A percentile compares a stretch with the other conserved stretches of the same genome.
Evolutionary conservation across 495 filamentous ascomycete genomes (phyloP).

Genomic region (Cryomyces minteri): DNA sequence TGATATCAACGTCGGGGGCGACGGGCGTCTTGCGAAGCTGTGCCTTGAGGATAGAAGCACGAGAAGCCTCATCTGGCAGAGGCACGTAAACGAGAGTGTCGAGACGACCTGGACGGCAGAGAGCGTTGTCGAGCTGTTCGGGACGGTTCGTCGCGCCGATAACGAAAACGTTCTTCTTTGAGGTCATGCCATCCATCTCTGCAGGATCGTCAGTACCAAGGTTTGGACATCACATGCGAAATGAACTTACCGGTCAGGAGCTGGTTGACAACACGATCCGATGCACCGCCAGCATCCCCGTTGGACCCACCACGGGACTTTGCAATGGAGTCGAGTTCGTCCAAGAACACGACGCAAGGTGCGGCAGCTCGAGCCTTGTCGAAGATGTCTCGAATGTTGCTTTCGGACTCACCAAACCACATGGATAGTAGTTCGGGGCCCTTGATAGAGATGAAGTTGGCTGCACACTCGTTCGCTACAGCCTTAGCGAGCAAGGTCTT

Average conservation of each 20-base stretch:
- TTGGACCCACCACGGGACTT: conserved; percentile 97
- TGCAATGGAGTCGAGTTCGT: conserved; percentile 96
- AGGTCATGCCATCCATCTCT: conserved; percentile 99
- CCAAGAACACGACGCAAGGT: conserved; percentile 97
- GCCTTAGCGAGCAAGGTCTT: conserved; percentile 99
- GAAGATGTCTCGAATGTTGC: conserved; percentile 99
- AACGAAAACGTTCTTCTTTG: conserved; percentile 99
- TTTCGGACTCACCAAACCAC: conserved; percentile 99
- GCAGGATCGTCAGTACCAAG: conserved; percentile 14
- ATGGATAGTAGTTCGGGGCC: conserved; percentile 94
- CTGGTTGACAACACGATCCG: conserved; percentile 98
- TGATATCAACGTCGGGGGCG: conserved; percentile 65
- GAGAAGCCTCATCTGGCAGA: conserved; percentile 75
- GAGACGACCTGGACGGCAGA: conserved; percentile 95
- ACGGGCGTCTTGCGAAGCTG: conserved; percentile 98
- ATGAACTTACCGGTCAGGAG: conserved; percentile 72
- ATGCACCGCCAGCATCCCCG: conserved; percentile 94
- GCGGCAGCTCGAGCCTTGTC: conserved; percentile 98
- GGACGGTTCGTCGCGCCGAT: conserved; percentile 98
- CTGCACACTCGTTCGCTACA: conserved; percentile 95
- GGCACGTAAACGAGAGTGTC: conserved; percentile 97
- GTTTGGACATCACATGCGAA: neutral
- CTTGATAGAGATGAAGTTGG: conserved; percentile 99
- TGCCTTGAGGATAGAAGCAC: conserved; percentile 76
- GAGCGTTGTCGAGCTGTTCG: conserved; percentile 91